A percentile compares a stretch with the other conserved stretches of the same genome.
Evolutionary conservation across 202 grass and related monocot genomes (phyloP).

Genomic region (Zoysia matrella): DNA sequence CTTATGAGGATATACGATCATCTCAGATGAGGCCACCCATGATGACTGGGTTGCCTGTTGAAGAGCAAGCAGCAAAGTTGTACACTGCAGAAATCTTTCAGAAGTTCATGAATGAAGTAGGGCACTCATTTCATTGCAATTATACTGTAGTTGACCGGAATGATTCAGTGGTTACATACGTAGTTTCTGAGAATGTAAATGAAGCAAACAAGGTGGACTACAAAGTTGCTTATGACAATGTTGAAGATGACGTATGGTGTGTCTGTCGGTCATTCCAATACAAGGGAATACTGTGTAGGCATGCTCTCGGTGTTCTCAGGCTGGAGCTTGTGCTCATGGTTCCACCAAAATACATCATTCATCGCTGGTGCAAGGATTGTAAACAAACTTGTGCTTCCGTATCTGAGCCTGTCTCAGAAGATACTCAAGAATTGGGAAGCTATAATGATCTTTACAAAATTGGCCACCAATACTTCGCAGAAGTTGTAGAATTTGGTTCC

Average conservation of each 20-base stretch:
- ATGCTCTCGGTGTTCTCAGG: slow-evolving; percentile 75
- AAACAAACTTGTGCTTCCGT: slow-evolving; percentile 63
- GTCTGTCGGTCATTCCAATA: slow-evolving; percentile 82
- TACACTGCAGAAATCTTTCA: slow-evolving; percentile 76
- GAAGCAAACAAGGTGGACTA: slow-evolving; percentile 67
- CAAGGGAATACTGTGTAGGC: slow-evolving; percentile 88
- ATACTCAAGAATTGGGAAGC: slow-evolving; percentile 59
- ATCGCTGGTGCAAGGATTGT: slow-evolving; percentile 87
- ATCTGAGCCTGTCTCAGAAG: slow-evolving; percentile 33
- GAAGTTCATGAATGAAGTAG: slow-evolving; percentile 74
- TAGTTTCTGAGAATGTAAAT: slow-evolving; percentile 72
- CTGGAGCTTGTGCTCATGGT: slow-evolving; percentile 70
- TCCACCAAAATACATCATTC: slow-evolving; percentile 84
- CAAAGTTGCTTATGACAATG: slow-evolving; percentile 75
- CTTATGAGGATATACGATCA: slow-evolving; percentile 69
- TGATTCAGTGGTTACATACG: slow-evolving; percentile 62
- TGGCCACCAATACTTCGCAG: slow-evolving; percentile 66
- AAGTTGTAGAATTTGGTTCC: slow-evolving; percentile 80
- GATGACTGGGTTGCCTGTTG: slow-evolving; percentile 56
- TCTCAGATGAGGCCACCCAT: slow-evolving; percentile 66
- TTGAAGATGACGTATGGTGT: slow-evolving; percentile 79
- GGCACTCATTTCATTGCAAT: slow-evolving; percentile 66
- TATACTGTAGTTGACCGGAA: slow-evolving; percentile 60
- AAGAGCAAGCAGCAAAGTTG: slow-evolving; percentile 72
- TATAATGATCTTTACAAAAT: slow-evolving; percentile 82